Evolutionary conservation across 2,329 filamentous ascomycete genomes (phyloP).

Genomic region (Aureobasidium sp.): DNA sequence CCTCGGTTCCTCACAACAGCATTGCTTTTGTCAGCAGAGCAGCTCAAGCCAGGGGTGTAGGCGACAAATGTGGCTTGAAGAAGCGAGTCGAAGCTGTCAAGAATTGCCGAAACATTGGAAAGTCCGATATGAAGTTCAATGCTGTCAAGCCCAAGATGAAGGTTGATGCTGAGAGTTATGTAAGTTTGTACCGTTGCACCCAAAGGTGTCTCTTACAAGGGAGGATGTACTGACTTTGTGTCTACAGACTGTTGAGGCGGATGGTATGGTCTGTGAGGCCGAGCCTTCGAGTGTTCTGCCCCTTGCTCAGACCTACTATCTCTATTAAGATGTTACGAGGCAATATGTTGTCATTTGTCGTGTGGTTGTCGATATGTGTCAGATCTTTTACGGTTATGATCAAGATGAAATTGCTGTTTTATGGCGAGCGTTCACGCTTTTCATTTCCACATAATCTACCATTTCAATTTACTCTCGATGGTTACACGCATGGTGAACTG

Average conservation of each 20-base stretch:
- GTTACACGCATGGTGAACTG: too few relatives aligned
- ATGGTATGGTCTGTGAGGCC: conserved; percentile 66
- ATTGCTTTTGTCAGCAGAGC: conserved; percentile 77
- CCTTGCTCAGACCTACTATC: conserved; percentile 68
- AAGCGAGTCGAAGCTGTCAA: conserved; percentile 77
- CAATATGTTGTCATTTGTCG: not conserved
- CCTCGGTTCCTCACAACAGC: conserved; percentile 62
- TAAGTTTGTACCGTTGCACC: conserved; percentile 30
- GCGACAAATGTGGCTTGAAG: conserved; percentile 65
- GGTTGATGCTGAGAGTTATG: conserved; percentile 86
- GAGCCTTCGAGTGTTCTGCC: conserved; percentile 66
- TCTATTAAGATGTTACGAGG: conserved; percentile 45
- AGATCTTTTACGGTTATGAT: not conserved
- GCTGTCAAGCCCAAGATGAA: conserved; percentile 76
- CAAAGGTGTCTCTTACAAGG: not conserved
- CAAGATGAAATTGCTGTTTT: not conserved
- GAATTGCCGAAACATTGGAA: conserved; percentile 66
- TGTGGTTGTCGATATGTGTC: not conserved
- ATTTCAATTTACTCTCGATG: too few relatives aligned
- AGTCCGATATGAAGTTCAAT: conserved; percentile 88
- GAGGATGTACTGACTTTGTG: conserved; percentile 18
- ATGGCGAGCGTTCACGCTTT: too few relatives aligned
- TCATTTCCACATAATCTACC: too few relatives aligned
- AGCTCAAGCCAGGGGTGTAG: conserved; percentile 59
- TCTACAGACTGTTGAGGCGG: conserved; percentile 64